Evolutionary conservation across 2,329 filamentous ascomycete species (phyloP).

Genomic region (Monosporascus sp.): DNA sequence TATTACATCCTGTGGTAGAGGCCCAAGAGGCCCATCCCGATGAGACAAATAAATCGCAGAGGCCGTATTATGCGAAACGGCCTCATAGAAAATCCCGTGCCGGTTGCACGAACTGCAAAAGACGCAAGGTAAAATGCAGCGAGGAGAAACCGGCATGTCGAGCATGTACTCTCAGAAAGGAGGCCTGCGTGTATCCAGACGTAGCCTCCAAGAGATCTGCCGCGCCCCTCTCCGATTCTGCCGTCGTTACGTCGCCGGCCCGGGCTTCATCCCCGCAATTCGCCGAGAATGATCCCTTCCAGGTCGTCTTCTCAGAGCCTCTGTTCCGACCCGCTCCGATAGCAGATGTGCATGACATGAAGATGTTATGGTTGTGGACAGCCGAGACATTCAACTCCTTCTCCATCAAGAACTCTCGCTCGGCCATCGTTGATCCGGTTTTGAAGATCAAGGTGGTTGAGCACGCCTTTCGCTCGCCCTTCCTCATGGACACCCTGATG

Average conservation of each 20-base stretch:
- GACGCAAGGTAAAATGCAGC: conserved; percentile 32
- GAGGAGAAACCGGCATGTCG: conserved; percentile 45
- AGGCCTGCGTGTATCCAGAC: conserved; percentile 41
- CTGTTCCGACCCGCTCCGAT: conserved; percentile 28
- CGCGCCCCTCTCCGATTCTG: not conserved
- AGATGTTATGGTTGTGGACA: conserved; percentile 51
- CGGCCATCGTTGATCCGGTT: conserved; percentile 33
- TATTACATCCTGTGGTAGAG: no score
- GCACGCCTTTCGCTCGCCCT: conserved; percentile 45
- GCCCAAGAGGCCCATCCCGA: no score
- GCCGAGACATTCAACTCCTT: conserved; percentile 41
- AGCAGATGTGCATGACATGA: conserved; percentile 40
- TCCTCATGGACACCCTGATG: conserved; percentile 51
- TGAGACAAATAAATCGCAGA: not conserved
- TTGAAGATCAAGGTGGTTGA: conserved; percentile 42
- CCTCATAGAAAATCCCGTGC: conserved; percentile 50
- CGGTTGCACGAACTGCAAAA: conserved; percentile 33
- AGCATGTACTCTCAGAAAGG: conserved; percentile 41
- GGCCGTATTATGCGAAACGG: conserved; percentile 41
- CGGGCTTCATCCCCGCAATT: not conserved
- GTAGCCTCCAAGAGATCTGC: conserved; percentile 3
- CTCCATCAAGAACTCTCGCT: conserved; percentile 31
- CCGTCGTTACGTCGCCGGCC: not conserved
- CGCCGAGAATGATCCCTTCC: not conserved
- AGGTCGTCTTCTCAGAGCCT: conserved; percentile 27